Conservation (phyloP, 495 filamentous ascomycete species). For the Niebla homalea region DNA sequence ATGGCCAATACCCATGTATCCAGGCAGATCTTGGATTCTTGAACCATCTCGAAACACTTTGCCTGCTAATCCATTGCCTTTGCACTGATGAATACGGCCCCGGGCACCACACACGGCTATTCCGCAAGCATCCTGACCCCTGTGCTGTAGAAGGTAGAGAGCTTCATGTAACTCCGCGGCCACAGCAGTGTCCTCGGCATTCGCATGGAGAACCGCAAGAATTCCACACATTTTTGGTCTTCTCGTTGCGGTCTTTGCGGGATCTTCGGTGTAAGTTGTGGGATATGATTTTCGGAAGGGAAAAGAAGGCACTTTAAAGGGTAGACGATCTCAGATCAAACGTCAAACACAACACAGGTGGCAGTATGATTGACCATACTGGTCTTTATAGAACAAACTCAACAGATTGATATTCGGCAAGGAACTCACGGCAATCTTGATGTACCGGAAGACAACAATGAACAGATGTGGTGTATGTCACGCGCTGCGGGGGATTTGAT, state of each 20-base stretch:
- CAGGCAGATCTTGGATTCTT: slow-evolving; percentile 63
- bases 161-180: slow-evolving; percentile 80
- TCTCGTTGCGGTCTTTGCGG: background rate
- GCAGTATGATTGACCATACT: background rate
- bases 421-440: background rate
- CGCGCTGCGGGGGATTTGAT: background rate
- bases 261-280: slow-evolving; percentile 11
- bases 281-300: slow-evolving; percentile 5
- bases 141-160: slow-evolving; percentile 57
- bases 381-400: background rate
- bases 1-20: slow-evolving; percentile 82
- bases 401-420: background rate
- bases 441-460: background rate
- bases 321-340: background rate
- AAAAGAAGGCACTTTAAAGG: background rate
- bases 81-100: slow-evolving; percentile 77
- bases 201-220: slow-evolving; percentile 65
- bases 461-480: background rate
- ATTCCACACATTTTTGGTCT: slow-evolving; percentile 64
- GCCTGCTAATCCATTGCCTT: slow-evolving; percentile 83
- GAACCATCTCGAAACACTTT: slow-evolving; percentile 69
- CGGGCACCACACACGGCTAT: slow-evolving; percentile 58
- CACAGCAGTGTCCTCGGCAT: slow-evolving; percentile 44
- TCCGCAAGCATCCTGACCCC: slow-evolving; percentile 87
- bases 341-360: background rate